Base-by-base conservation (phyloP, 805 yeast species). In the Nakazawaea anatomiae region DNA sequence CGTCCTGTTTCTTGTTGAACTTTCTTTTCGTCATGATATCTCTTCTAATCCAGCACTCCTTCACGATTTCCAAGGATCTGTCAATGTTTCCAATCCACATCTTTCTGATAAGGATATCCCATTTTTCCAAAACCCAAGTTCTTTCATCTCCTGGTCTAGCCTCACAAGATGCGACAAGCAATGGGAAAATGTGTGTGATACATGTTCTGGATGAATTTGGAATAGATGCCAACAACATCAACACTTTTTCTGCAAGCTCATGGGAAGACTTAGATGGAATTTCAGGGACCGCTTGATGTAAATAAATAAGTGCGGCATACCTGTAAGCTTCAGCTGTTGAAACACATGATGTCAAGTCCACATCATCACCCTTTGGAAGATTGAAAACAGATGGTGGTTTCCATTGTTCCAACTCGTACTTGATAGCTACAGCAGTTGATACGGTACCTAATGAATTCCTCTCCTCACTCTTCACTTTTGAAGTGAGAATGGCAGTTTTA, bases 261-360 rank as follows among this genome's bases (percentile, higher is more conserved):
- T 75, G 80, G 1, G 85, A 75, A 7, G 79, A 63, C 39, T 69
- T 60, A 7, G 80, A 76, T 8, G 86, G 85, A 14, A 83, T 73
- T 55, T 83, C 87, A 0, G 89, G 89, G 4, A 84, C 87, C 1
- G 87, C 84, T 59, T 84, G 88, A 60, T 82, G 87, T 32, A 84
- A 63, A 58, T 80, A 82, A 25, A 83, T 59, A 39, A 84, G 61
- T 0, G 86, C 72, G 1, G 87, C 75, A 60, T 72, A 80, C 39
- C 87, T 60, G 62, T 83, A 84, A 0, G 88, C 84, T 58, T 83
- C 89, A 2, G 89, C 88, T 1, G 88, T 83, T 1, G 87, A 78
- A 29, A 84, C 70, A 52, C 85, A 79, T 8, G 85, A 76, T 4
- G 83, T 66, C 32, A 80, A 59, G 55, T 83, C 89, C 5, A 77